Conservation (phyloP, 495 filamentous ascomycete genomes). For the Penicillium lagena region DNA sequence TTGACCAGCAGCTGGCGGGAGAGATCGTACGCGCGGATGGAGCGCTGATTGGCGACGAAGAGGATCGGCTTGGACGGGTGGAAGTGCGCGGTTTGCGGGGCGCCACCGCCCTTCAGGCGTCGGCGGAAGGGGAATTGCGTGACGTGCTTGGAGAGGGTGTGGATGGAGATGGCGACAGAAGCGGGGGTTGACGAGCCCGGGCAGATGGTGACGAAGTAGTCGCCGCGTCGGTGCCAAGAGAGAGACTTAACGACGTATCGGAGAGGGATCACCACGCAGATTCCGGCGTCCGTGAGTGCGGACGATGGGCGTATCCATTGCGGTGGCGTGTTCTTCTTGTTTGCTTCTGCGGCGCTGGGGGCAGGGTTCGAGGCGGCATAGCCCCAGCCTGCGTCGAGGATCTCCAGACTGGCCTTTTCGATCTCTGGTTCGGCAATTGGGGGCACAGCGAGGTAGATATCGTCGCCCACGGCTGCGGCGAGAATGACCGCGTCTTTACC, state of each 20-base stretch:
- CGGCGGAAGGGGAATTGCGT: slow-evolving; percentile 88
- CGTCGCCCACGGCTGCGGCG: slow-evolving; percentile 76
- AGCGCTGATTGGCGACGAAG: slow-evolving; percentile 91
- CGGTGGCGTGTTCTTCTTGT: slow-evolving; percentile 67
- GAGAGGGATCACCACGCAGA: slow-evolving; percentile 72
- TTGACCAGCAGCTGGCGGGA: slow-evolving; percentile 83
- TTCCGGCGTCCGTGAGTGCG: slow-evolving; percentile 67
- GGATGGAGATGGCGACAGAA: slow-evolving; percentile 76
- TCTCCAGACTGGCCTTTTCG: slow-evolving; percentile 63
- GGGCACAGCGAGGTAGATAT: slow-evolving; percentile 77
- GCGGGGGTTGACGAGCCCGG: slow-evolving; percentile 62
- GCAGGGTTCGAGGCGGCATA: slow-evolving; percentile 68
- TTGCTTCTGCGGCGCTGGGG: slow-evolving; percentile 48
- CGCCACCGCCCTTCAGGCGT: slow-evolving; percentile 67
- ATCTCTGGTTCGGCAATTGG: slow-evolving; percentile 63
- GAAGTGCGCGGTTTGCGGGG: slow-evolving; percentile 86
- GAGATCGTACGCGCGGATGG: slow-evolving; percentile 87
- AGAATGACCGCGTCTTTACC: slow-evolving; percentile 74
- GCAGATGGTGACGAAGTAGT: slow-evolving; percentile 91
- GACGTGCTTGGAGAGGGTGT: slow-evolving; percentile 88
- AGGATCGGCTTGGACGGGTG: slow-evolving; percentile 89
- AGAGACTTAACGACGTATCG: slow-evolving; percentile 82
- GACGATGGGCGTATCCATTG: slow-evolving; percentile 77
- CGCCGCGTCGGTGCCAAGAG: slow-evolving; percentile 88
- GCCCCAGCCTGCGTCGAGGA: slow-evolving; percentile 84